Percentiles rank a stretch among this genome's conserved stretches.
Conservation (phyloP, 2,329 filamentous ascomycete species). For the Ambrosiella xylebori region DNA sequence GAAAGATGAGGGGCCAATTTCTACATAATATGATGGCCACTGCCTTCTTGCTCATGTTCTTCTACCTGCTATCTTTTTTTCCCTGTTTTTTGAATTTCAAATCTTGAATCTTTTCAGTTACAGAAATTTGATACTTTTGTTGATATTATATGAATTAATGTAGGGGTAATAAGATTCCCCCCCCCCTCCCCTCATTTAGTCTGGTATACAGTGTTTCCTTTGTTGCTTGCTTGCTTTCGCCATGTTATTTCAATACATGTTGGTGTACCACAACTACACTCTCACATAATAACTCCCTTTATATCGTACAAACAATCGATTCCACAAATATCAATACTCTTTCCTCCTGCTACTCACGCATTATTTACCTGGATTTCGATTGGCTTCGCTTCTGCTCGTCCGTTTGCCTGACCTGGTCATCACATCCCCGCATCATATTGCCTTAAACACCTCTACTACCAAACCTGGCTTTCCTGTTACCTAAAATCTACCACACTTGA, state of each 20-base stretch:
- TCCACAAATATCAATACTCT: not conserved
- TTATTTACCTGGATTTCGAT: not conserved
- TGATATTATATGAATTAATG: not conserved
- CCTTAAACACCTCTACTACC: constrained; percentile 9
- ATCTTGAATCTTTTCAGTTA: not conserved
- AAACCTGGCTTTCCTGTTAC: constrained; percentile 15
- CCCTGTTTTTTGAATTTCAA: not conserved
- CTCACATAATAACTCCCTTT: not conserved
- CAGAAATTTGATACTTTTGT: too few relatives aligned
- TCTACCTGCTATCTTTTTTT: not conserved
- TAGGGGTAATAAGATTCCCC: not conserved
- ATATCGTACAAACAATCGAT: not conserved
- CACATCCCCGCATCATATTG: constrained; percentile 7
- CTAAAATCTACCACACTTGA: constrained; percentile 17
- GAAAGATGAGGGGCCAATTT: not conserved
- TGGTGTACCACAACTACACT: not conserved
- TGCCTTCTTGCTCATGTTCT: not conserved
- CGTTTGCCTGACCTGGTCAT: constrained; percentile 5
- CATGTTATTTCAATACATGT: not conserved
- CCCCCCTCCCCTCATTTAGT: not conserved
- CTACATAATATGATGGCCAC: too few relatives aligned
- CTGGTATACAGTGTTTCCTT: not conserved
- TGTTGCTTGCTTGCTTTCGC: not conserved
- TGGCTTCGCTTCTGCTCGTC: constrained; percentile 6
- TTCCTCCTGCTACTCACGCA: not conserved